These are phyloP conservation scores for Hypoxylon sp. DNA, from an alignment of 2,329 filamentous ascomycete species.

Conservation along the genomic window DNA sequence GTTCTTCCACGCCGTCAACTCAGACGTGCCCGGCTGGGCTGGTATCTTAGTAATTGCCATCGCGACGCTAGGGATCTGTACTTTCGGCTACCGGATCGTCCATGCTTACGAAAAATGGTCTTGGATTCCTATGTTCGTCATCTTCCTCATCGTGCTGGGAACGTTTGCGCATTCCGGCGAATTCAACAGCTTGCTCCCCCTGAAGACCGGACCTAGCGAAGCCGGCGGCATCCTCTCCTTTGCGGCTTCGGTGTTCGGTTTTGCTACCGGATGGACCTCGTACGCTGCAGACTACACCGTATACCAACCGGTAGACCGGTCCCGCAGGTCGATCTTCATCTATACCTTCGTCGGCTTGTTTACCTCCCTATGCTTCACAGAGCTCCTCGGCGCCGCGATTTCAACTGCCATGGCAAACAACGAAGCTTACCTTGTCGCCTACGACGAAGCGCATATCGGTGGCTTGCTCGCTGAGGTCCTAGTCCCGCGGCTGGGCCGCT, in stretches of 20 bases:
- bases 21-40: constrained; percentile 75
- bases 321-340: constrained; percentile 72
- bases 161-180: constrained; percentile 75
- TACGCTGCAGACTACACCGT: constrained; percentile 85
- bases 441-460: constrained; percentile 69
- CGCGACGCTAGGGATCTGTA: constrained; percentile 75
- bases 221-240: constrained; percentile 74
- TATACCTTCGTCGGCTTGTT: constrained; percentile 78
- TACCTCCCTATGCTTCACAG: constrained; percentile 77
- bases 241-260: constrained; percentile 74
- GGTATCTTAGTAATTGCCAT: constrained; percentile 80
- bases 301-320: constrained; percentile 75
- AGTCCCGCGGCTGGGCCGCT: constrained; percentile 71
- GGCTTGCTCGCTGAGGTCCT: constrained; percentile 76
- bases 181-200: constrained; percentile 69
- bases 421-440: constrained; percentile 66
- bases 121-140: constrained; percentile 79
- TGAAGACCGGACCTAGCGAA: constrained; percentile 69
- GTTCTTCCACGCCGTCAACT: constrained; percentile 79
- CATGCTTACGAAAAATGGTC: constrained; percentile 81
- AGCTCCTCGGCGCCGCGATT: constrained; percentile 79
- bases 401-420: constrained; percentile 72
- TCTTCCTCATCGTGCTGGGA: constrained; percentile 79
- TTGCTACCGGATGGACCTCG: constrained; percentile 79
- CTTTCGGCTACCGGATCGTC: constrained; percentile 81